These are phyloP conservation scores for Podospora fimiseda DNA, from an alignment of 495 filamentous ascomycete species.

Conservation along the genomic window DNA sequence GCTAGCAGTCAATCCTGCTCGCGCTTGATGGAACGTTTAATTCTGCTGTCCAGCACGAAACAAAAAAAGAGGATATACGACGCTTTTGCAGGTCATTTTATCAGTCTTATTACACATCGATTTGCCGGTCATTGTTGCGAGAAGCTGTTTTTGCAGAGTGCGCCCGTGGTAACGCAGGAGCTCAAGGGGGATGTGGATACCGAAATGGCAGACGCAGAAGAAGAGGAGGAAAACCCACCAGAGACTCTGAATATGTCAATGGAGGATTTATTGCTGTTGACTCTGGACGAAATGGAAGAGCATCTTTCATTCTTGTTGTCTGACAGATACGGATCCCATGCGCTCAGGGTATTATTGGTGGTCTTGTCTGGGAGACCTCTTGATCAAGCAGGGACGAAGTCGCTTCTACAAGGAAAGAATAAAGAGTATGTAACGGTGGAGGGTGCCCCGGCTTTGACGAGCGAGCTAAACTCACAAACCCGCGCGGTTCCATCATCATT, in stretches of 20 bases:
- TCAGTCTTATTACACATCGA: slow-evolving; percentile 83
- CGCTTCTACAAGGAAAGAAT: slow-evolving; percentile 75
- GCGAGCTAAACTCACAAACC: slow-evolving; percentile 28
- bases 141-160: slow-evolving; percentile 77
- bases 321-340: slow-evolving; percentile 86
- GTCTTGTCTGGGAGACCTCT: slow-evolving; percentile 79
- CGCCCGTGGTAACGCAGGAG: slow-evolving; percentile 69
- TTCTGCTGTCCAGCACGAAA: slow-evolving; percentile 66
- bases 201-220: slow-evolving; percentile 23
- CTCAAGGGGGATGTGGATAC: slow-evolving; percentile 39
- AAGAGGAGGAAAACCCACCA: slow-evolving; percentile 35
- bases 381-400: slow-evolving; percentile 54
- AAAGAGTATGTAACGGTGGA: slow-evolving; percentile 69
- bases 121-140: slow-evolving; percentile 98
- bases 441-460: slow-evolving; percentile 27
- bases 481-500: slow-evolving; percentile 74
- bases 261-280: slow-evolving; percentile 76
- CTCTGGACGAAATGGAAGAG: slow-evolving; percentile 75
- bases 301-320: slow-evolving; percentile 79
- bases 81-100: slow-evolving; percentile 81
- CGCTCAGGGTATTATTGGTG: slow-evolving; percentile 73
- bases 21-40: slow-evolving; percentile 82
- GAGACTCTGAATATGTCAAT: slow-evolving; percentile 46
- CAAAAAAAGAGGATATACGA: slow-evolving; percentile 83
- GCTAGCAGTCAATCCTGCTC: slow-evolving; percentile 94